Conservation (phyloP, 2,329 filamentous ascomycete genomes). For the Botrytis squamosa region DNA sequence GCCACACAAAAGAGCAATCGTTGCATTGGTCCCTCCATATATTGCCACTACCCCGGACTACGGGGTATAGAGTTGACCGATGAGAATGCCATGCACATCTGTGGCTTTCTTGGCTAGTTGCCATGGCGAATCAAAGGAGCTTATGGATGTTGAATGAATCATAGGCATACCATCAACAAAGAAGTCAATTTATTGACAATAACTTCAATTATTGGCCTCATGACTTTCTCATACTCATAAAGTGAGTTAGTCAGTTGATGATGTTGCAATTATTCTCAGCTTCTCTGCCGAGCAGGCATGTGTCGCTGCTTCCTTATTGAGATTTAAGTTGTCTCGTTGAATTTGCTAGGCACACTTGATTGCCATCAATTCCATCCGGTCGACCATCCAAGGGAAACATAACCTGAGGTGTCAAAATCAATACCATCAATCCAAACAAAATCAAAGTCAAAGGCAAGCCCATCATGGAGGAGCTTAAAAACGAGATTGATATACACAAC, state of each 20-base stretch:
- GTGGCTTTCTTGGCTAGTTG: neutral
- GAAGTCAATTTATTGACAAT: neutral
- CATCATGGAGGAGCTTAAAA: neutral
- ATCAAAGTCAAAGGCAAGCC: neutral
- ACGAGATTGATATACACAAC: neutral
- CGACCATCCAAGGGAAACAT: neutral
- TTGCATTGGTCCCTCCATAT: neutral
- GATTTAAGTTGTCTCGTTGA: neutral
- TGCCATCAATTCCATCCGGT: neutral
- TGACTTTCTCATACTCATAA: neutral
- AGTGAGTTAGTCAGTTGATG: neutral
- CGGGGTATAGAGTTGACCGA: neutral
- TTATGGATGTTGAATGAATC: neutral
- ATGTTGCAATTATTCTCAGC: neutral
- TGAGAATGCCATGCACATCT: neutral
- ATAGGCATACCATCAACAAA: neutral
- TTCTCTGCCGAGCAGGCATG: neutral
- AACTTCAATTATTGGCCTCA: neutral
- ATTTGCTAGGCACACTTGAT: neutral
- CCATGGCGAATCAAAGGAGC: conserved; percentile 4
- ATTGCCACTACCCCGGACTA: neutral
- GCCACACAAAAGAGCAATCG: neutral
- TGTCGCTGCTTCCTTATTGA: neutral
- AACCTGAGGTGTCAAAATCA: neutral
- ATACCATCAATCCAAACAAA: neutral